Evolutionary conservation across 2,329 filamentous ascomycete genomes (phyloP).

Genomic region (Botrytis tulipae): DNA sequence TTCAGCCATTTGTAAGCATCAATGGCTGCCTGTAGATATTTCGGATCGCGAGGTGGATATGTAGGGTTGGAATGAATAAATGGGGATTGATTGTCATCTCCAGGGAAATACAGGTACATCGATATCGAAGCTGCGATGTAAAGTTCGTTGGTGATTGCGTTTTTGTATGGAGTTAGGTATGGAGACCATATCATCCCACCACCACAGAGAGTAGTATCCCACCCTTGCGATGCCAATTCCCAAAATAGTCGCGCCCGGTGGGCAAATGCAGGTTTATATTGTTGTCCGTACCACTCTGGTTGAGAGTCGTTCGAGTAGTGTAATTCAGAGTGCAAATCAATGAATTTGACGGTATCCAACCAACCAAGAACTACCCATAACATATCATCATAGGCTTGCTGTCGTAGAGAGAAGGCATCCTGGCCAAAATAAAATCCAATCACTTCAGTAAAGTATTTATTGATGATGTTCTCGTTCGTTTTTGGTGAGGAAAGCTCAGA

Average conservation of each 20-base stretch:
- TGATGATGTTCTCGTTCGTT: constrained; percentile 71
- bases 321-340: constrained; percentile 63
- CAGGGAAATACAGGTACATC: constrained; percentile 89
- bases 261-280: constrained; percentile 74
- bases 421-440: constrained; percentile 84
- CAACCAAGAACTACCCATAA: constrained; percentile 92
- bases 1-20: constrained; percentile 80
- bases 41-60: constrained; percentile 49
- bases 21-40: constrained; percentile 70
- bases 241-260: constrained; percentile 84
- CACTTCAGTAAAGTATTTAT: constrained; percentile 75
- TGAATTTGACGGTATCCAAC: constrained; percentile 78
- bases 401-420: constrained; percentile 69
- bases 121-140: constrained; percentile 79
- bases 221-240: constrained; percentile 73
- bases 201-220: constrained; percentile 76
- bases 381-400: constrained; percentile 88
- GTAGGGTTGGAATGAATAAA: constrained; percentile 45
- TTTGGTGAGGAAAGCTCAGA: constrained; percentile 40
- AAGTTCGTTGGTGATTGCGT: constrained; percentile 92
- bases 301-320: constrained; percentile 53
- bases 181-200: constrained; percentile 94
- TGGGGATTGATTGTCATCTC: constrained; percentile 71
- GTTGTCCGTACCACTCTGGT: constrained; percentile 67
- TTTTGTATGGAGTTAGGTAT: constrained; percentile 79